phyloP scores from a whole-genome alignment of 441 rosid genomes.

The Euphorbia corollata region DNA sequence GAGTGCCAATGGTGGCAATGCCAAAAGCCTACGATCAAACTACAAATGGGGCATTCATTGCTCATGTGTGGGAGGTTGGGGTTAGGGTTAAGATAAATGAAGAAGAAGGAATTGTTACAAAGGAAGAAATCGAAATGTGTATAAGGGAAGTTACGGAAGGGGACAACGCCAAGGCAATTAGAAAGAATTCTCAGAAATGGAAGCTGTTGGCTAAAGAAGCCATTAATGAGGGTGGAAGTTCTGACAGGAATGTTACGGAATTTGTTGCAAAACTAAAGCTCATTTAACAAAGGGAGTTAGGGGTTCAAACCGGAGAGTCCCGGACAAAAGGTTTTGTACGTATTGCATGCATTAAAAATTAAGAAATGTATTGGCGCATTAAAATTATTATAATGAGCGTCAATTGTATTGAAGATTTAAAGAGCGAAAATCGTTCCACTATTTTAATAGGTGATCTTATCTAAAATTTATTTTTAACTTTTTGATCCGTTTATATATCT shows the following conservation, averaged over 20 bases:
- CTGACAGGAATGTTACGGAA: constrained; percentile 19
- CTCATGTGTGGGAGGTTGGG: constrained; percentile 45
- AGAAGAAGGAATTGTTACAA: constrained; percentile 26
- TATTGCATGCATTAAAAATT: too few relatives aligned
- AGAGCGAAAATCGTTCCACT: too few relatives aligned
- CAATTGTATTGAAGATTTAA: too few relatives aligned
- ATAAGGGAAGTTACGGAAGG: constrained; percentile 49
- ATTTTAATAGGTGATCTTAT: too few relatives aligned
- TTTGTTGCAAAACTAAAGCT: constrained; percentile 1
- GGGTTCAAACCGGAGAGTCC: too few relatives aligned
- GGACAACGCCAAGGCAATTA: constrained; percentile 28
- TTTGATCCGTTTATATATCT: too few relatives aligned
- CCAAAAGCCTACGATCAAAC: constrained; percentile 51
- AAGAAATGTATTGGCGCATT: too few relatives aligned
- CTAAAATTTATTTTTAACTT: too few relatives aligned
- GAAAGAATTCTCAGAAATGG: constrained; percentile 28
- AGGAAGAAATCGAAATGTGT: constrained; percentile 35
- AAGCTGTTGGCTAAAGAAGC: constrained; percentile 22
- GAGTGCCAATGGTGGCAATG: constrained; percentile 55
- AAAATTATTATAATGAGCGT: too few relatives aligned
- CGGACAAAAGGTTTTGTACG: too few relatives aligned
- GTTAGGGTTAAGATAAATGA: constrained; percentile 31
- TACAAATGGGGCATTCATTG: constrained; percentile 36
- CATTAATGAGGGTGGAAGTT: constrained; percentile 19
- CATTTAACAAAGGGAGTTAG: too few relatives aligned